These are phyloP conservation scores for Myriosclerotinia scirpicola DNA, from an alignment of 2,329 filamentous ascomycete genomes.

Conservation along the genomic window DNA sequence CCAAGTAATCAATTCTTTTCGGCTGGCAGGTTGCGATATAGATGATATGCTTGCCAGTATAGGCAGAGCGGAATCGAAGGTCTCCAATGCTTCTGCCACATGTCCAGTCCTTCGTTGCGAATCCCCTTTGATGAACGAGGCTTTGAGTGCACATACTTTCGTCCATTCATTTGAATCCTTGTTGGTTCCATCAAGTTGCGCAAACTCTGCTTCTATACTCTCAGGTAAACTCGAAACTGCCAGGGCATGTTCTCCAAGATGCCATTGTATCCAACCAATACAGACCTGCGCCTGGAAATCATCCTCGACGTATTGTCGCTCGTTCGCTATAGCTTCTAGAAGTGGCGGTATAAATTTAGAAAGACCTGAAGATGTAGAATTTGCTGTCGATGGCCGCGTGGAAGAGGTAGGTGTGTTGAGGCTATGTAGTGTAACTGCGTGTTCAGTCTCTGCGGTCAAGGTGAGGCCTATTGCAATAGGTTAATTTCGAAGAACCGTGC, in stretches of 20 bases:
- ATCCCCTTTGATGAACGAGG: slow-evolving; percentile 73
- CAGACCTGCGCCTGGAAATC: slow-evolving; percentile 79
- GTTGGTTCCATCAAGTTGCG: slow-evolving; percentile 53
- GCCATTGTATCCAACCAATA: slow-evolving; percentile 82
- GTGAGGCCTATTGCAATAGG: slow-evolving; percentile 57
- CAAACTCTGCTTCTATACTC: slow-evolving; percentile 57
- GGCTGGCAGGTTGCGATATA: slow-evolving; percentile 48
- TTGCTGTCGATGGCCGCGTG: slow-evolving; percentile 30
- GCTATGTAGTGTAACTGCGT: slow-evolving; percentile 59
- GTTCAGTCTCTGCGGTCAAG: slow-evolving; percentile 68
- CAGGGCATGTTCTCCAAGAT: slow-evolving; percentile 64
- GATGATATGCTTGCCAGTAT: slow-evolving; percentile 57
- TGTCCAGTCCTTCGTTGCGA: slow-evolving; percentile 53
- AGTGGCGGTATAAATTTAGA: slow-evolving; percentile 44
- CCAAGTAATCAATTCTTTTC: slow-evolving; percentile 72
- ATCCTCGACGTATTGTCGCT: slow-evolving; percentile 55
- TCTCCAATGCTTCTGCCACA: slow-evolving; percentile 59
- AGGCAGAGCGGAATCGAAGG: slow-evolving; percentile 65
- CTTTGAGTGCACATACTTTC: slow-evolving; percentile 76
- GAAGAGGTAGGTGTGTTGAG: slow-evolving; percentile 26
- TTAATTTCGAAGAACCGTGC: slow-evolving; percentile 27
- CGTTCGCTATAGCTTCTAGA: slow-evolving; percentile 57
- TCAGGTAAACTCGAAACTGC: slow-evolving; percentile 63
- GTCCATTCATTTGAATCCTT: slow-evolving; percentile 69
- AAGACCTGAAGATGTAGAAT: slow-evolving; percentile 33